A percentile compares a stretch with the other conserved stretches of the same genome.
These are phyloP conservation scores for Rhizopogon sp. DNA, from an alignment of 768 basidiomycete genomes.

Conservation along the genomic window DNA sequence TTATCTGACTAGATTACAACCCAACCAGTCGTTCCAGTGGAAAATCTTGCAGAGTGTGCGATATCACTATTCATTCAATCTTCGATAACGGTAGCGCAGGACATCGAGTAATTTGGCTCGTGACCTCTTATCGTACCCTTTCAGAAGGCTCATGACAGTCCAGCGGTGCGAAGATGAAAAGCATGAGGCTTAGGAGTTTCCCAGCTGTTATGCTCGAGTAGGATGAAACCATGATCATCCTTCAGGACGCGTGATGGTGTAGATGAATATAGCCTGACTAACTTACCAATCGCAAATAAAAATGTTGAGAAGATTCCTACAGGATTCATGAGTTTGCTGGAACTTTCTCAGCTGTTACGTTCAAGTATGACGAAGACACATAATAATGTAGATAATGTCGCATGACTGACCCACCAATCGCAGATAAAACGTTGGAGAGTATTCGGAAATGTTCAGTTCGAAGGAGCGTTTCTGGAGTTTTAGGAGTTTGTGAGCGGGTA, in stretches of 20 bases:
- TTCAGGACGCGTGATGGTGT: slow-evolving; percentile 36
- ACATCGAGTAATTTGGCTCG: slow-evolving; percentile 44
- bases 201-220: slow-evolving; percentile 36
- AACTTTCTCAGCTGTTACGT: slow-evolving; percentile 40
- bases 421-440: slow-evolving; percentile 24
- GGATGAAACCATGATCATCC: slow-evolving; percentile 38
- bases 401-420: slow-evolving; percentile 35
- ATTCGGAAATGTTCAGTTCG: slow-evolving; percentile 15
- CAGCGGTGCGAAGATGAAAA: slow-evolving; percentile 14
- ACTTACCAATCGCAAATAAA: slow-evolving; percentile 20
- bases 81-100: slow-evolving; percentile 26
- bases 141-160: slow-evolving; percentile 5
- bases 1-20: slow-evolving; percentile 25
- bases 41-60: slow-evolving; percentile 43
- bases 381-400: slow-evolving; percentile 35
- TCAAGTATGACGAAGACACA: slow-evolving; percentile 38
- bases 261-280: slow-evolving; percentile 37
- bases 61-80: slow-evolving; percentile 38
- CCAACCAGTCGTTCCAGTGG: slow-evolving; percentile 42
- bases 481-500: slow-evolving; percentile 47
- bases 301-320: no score
- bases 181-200: slow-evolving; percentile 42
- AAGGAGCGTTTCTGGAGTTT: slow-evolving; percentile 33
- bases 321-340: slow-evolving; percentile 23
- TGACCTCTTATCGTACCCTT: slow-evolving; percentile 47